phyloP scores from a whole-genome alignment of 2,329 filamentous ascomycete genomes.

The Aspergillus sp. region DNA sequence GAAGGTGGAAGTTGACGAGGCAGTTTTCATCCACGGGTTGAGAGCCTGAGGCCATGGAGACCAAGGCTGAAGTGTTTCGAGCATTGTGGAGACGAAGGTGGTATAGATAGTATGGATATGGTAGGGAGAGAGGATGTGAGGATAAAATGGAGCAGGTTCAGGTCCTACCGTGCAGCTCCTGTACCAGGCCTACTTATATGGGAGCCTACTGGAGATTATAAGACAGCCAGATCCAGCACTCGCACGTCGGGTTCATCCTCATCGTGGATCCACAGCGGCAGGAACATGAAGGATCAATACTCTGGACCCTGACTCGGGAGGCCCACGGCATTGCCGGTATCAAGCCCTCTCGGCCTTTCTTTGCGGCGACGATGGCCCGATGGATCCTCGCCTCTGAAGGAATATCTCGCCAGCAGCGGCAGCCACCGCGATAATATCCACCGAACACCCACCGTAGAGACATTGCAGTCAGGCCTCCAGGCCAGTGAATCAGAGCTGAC shows the following conservation, averaged over 20 bases:
- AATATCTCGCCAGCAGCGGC: not conserved
- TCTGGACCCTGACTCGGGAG: not conserved
- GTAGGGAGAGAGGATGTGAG: not conserved
- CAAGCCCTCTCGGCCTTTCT: not conserved
- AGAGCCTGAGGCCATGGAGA: not conserved
- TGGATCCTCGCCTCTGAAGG: not conserved
- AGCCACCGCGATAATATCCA: not conserved
- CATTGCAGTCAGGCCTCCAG: not conserved
- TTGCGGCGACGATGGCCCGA: not conserved
- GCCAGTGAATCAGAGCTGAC: not conserved
- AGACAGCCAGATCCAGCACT: not conserved
- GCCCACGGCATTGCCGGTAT: not conserved
- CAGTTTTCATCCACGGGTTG: not conserved
- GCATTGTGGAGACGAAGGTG: not conserved
- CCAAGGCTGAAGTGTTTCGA: not conserved
- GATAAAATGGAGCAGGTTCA: not conserved
- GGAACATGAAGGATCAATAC: not conserved
- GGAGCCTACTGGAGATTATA: not conserved
- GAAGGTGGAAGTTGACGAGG: not conserved
- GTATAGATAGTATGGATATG: not conserved
- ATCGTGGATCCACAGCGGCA: not conserved
- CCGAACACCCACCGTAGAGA: too few relatives aligned
- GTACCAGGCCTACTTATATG: not conserved
- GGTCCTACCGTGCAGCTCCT: not conserved
- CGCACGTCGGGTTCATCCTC: not conserved